Evolutionary conservation across 176 grass and related monocot genomes (phyloP).

Genomic region (Bonia amplexicaulis): DNA sequence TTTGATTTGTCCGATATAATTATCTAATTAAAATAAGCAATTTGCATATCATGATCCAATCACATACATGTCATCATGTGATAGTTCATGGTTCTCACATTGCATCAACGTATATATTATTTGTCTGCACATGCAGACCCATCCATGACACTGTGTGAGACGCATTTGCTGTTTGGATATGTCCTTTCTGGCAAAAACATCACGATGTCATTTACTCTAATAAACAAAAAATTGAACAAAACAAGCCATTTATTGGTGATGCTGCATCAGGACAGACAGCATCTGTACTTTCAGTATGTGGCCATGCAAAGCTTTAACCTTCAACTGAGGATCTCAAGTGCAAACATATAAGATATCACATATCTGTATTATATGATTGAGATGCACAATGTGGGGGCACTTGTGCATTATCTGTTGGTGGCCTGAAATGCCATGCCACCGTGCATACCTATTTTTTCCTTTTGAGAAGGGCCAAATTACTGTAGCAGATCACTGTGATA

Average conservation of each 20-base stretch:
- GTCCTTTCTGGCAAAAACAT: background rate
- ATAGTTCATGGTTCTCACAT: constrained; percentile 11
- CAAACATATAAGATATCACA: background rate
- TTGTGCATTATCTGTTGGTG: background rate
- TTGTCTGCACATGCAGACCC: background rate
- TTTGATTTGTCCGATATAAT: background rate
- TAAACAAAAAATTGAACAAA: background rate
- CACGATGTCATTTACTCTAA: background rate
- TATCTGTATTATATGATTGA: constrained; percentile 8
- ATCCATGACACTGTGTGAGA: background rate
- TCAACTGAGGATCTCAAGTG: background rate
- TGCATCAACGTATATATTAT: constrained; percentile 19
- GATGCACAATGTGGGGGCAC: constrained; percentile 29
- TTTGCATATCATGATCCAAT: background rate
- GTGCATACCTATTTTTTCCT: background rate
- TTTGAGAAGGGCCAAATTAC: background rate
- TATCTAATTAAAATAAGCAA: background rate
- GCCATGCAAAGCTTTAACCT: constrained; percentile 1
- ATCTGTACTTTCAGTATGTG: constrained; percentile 21
- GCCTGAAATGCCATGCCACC: background rate
- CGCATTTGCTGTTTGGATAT: background rate
- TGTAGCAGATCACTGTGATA: background rate
- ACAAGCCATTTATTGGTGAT: background rate
- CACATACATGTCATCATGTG: constrained; percentile 23
- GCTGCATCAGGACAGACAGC: background rate